A percentile compares a stretch with the other conserved stretches of the same genome.
These are phyloP conservation scores for Penicillium sp. DNA, from an alignment of 2,329 filamentous ascomycete species.

Conservation along the genomic window DNA sequence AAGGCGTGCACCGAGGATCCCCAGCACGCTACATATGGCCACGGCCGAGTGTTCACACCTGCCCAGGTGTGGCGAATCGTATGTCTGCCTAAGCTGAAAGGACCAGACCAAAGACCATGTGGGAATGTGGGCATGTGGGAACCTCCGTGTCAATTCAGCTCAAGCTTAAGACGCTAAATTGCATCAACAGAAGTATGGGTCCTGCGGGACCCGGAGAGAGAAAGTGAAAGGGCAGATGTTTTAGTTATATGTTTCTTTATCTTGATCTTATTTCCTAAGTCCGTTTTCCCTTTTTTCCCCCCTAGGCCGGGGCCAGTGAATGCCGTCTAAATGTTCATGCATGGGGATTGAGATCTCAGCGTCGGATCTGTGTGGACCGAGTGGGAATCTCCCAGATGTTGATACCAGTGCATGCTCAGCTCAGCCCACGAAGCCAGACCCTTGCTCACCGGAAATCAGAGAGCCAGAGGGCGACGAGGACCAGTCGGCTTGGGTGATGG, in stretches of 20 bases:
- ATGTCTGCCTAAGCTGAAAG: constrained; percentile 16
- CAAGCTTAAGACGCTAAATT: constrained; percentile 3
- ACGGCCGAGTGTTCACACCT: constrained; percentile 4
- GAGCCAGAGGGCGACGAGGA: constrained; percentile 14
- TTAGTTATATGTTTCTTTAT: too few relatives aligned
- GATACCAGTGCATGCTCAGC: constrained; percentile 21
- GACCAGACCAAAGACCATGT: neutral
- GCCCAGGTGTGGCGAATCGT: constrained; percentile 19
- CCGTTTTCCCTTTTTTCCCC: too few relatives aligned
- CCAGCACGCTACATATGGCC: neutral
- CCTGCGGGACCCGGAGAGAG: constrained; percentile 1
- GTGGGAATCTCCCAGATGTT: constrained; percentile 15
- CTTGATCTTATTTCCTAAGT: too few relatives aligned
- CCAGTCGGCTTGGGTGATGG: constrained; percentile 27
- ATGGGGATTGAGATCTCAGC: neutral
- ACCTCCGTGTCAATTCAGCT: constrained; percentile 7
- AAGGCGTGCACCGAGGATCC: constrained; percentile 8
- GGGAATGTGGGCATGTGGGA: neutral
- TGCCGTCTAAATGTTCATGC: neutral
- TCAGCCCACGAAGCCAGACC: constrained; percentile 23
- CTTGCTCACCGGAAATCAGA: constrained; percentile 7
- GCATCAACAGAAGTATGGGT: constrained; percentile 3
- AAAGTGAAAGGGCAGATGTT: neutral
- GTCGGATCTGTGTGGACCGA: neutral
- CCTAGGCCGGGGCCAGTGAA: too few relatives aligned